These are phyloP conservation scores for Vinca minor DNA, from an alignment of 257 asterid genomes.

Conservation along the genomic window DNA sequence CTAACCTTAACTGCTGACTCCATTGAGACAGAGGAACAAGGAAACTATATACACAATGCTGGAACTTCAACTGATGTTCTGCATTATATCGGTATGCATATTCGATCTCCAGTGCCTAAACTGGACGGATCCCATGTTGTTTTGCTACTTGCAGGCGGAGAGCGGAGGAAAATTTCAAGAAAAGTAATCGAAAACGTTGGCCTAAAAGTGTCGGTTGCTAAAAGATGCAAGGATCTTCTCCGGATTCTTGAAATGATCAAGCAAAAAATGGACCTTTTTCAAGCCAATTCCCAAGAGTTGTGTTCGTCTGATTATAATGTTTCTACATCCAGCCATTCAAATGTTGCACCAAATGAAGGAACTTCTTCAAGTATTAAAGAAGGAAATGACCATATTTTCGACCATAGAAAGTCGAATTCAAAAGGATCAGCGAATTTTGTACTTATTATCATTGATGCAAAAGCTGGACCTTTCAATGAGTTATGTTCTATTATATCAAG, in stretches of 20 bases:
- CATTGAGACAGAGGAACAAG: constrained; percentile 15
- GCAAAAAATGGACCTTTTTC: constrained; percentile 3
- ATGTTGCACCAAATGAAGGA: constrained; percentile 1
- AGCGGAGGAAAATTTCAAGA: constrained; percentile 11
- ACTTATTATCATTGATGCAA: constrained; percentile 20
- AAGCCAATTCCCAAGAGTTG: neutral
- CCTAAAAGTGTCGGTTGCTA: constrained; percentile 13
- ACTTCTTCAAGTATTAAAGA: constrained; percentile 10
- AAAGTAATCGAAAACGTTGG: constrained; percentile 13
- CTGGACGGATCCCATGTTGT: constrained; percentile 17
- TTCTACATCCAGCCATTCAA: neutral
- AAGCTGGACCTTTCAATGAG: constrained; percentile 9
- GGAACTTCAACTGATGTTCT: constrained; percentile 1
- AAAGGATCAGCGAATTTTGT: constrained; percentile 2
- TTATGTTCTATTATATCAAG: constrained; percentile 6
- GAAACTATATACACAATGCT: constrained; percentile 3
- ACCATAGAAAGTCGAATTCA: constrained; percentile 7
- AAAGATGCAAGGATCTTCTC: constrained; percentile 7
- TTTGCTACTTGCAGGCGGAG: constrained; percentile 13
- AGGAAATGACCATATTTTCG: neutral
- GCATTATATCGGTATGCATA: constrained; percentile 5
- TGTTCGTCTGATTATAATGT: neutral
- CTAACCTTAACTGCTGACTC: constrained; percentile 1
- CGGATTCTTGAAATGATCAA: constrained; percentile 2
- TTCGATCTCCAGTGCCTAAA: neutral